These are phyloP conservation scores for Inga oerstediana DNA, from an alignment of 306 rosid species.

Conservation along the genomic window DNA sequence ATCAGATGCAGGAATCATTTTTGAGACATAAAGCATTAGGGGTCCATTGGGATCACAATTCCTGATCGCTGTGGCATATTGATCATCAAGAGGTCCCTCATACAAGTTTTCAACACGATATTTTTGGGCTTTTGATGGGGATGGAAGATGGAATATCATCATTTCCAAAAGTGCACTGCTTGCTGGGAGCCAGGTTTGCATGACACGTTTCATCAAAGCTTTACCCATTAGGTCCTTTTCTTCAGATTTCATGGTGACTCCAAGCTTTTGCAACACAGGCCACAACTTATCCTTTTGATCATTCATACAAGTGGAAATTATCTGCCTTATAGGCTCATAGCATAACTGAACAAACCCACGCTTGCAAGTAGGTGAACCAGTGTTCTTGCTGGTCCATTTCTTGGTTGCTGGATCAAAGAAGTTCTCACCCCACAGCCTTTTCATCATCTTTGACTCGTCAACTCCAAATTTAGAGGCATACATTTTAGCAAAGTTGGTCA, in stretches of 20 bases:
- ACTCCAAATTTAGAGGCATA: conserved; percentile 81
- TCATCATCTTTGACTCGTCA: conserved; percentile 65
- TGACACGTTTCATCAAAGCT: conserved; percentile 36
- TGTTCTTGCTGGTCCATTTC: conserved; percentile 51
- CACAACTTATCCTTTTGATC: conserved; percentile 75
- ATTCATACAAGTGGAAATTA: conserved; percentile 62
- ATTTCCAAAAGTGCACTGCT: conserved; percentile 62
- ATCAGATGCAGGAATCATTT: conserved; percentile 25
- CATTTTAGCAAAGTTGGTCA: conserved; percentile 77
- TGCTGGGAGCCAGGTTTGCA: conserved; percentile 58
- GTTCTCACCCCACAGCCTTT: conserved; percentile 55
- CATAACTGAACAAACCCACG: conserved; percentile 68
- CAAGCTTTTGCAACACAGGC: conserved; percentile 67
- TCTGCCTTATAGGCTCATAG: conserved; percentile 75
- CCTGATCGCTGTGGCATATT: conserved; percentile 24
- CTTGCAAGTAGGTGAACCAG: conserved; percentile 41
- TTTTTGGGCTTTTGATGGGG: conserved; percentile 61
- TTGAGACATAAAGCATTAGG: conserved; percentile 41
- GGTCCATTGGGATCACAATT: conserved; percentile 34
- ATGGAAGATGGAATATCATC: conserved; percentile 79
- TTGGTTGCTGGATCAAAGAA: conserved; percentile 51
- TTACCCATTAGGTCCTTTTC: conserved; percentile 34
- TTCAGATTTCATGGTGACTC: conserved; percentile 51
- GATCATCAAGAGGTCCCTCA: conserved; percentile 75
- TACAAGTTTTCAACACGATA: conserved; percentile 75